These are phyloP conservation scores for Sphaerobolus stellatus DNA, from an alignment of 1,284 basidiomycete genomes.

Conservation along the genomic window DNA sequence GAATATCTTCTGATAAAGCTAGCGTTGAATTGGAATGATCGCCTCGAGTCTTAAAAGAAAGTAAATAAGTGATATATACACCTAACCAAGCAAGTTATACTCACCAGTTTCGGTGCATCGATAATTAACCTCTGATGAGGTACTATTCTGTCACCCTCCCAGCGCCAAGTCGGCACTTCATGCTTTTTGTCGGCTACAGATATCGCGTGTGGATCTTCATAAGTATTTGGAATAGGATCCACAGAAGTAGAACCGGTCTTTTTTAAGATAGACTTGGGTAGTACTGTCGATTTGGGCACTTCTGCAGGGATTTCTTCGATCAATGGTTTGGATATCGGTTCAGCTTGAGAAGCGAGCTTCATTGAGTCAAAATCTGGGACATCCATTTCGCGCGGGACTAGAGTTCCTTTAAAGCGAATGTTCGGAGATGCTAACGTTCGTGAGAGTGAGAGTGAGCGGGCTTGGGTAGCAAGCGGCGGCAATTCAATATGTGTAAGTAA, in stretches of 20 bases:
- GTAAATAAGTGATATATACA: not conserved
- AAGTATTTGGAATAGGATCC: not conserved
- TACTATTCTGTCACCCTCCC: constrained; percentile 40
- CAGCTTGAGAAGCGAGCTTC: not conserved
- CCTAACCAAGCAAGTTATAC: constrained; percentile 17
- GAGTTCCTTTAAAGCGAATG: constrained; percentile 66
- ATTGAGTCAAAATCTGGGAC: not conserved
- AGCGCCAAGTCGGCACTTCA: constrained; percentile 42
- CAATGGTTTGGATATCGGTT: constrained; percentile 4
- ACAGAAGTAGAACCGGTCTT: not conserved
- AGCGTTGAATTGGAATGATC: constrained; percentile 2
- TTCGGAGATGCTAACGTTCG: constrained; percentile 67
- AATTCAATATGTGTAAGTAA: constrained; percentile 6
- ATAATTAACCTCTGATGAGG: constrained; percentile 39
- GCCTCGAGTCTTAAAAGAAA: constrained; percentile 8
- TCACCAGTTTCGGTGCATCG: constrained; percentile 53
- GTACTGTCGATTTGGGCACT: not conserved
- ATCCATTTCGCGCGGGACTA: constrained; percentile 50
- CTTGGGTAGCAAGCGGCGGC: not conserved
- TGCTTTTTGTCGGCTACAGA: not conserved
- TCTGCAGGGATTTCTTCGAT: constrained; percentile 11
- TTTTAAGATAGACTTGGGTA: constrained; percentile 14
- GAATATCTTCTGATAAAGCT: constrained; percentile 6
- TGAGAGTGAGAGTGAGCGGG: constrained; percentile 48
- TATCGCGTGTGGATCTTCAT: constrained; percentile 4